Base-by-base conservation (phyloP, 2,329 filamentous ascomycete species). In the Diaporthe sp. region DNA sequence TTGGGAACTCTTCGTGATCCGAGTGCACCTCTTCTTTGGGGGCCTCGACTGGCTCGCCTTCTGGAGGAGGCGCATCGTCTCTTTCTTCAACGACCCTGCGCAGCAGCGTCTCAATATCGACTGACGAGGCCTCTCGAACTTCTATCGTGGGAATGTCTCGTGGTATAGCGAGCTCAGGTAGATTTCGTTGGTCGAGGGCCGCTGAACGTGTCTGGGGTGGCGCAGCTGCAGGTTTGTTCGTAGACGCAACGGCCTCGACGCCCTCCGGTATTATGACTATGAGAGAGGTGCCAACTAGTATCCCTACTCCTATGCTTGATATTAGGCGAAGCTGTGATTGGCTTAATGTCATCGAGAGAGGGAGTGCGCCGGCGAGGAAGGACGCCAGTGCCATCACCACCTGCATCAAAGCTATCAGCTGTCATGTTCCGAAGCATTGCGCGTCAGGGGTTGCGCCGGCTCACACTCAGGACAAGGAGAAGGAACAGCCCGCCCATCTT, bases 261-360 rank as follows among this genome's bases (percentile, higher is more conserved):
- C 97, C 97, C 84, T 99, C 97, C 0, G 97, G 97, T 80, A 99
- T 98, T 81, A 99, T 98, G 42, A 99, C 95, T 77, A 98, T 96
- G 77, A 99, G 89, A 1, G 96, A 96, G 38, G 97, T 98, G 47
- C 97, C 97, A 22, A 99, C 96, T 12, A 99, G 88, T 69, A 99
- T 94, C 58, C 97, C 97, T 83, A 98, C 95, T 71, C 97, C 97
- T 82, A 98, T 91, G 74, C 95, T 96, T 30, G 96, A 97, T 82
- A 98, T 94, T 67, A 98, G 87, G 81, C 96, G 93, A 74, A 98
- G 87, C 83, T 98, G 95, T 57, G 95, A 94, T 75, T 94, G 92
- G 40, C 96, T 96, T 35, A 99, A 89, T 74, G 93, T 91, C 87
- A 99, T 94, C 74, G 95, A 96, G 68, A 99, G 88, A 50, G 97